Percentiles rank a stretch among this genome's conserved stretches.
phyloP scores from a whole-genome alignment of 257 asterid genomes.

The Echites panduratus region DNA sequence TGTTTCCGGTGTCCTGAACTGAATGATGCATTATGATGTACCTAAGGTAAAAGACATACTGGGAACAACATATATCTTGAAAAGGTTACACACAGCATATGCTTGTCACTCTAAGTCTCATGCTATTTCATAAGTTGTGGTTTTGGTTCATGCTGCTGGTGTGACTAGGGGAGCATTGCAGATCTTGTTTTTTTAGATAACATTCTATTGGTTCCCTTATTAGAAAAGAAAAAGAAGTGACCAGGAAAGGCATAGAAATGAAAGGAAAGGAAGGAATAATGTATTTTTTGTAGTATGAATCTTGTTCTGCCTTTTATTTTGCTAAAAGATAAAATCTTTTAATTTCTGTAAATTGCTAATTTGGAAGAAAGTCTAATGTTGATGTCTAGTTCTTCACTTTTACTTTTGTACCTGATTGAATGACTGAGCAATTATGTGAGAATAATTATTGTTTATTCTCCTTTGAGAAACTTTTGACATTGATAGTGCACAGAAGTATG shows the following conservation, averaged over 20 bases:
- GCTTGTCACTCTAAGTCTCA: neutral
- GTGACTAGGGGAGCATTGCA: neutral
- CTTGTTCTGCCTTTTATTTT: neutral
- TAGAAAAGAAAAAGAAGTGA: neutral
- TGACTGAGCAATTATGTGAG: neutral
- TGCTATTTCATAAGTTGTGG: neutral
- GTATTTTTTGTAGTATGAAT: neutral
- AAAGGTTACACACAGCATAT: neutral
- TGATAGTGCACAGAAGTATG: neutral
- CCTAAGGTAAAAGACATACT: neutral
- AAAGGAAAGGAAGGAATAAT: neutral
- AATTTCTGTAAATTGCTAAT: neutral
- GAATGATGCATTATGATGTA: neutral
- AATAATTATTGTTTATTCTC: neutral
- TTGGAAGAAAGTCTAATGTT: neutral
- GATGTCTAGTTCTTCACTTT: neutral
- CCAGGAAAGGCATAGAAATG: neutral
- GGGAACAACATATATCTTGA: neutral
- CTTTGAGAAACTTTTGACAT: neutral
- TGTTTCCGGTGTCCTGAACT: conserved; percentile 6
- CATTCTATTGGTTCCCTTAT: neutral
- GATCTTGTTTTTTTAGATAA: too few species aligned
- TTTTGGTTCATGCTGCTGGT: neutral
- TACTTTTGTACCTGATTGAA: neutral
- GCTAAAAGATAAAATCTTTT: neutral